Evolutionary conservation across 805 yeast species (phyloP).

Genomic region (Saccharomycopsis olivae): DNA sequence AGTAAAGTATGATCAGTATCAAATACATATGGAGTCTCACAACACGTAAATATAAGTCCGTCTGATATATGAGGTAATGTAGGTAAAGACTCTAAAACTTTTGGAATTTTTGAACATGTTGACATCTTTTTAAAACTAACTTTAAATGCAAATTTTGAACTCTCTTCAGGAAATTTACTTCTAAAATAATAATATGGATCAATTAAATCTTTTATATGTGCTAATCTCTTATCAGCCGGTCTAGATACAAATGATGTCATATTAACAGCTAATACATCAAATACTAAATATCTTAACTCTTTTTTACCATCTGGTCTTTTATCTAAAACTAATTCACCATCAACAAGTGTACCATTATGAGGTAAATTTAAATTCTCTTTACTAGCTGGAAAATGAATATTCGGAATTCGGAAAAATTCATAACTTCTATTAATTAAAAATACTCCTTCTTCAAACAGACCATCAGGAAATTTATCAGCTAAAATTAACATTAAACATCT

Average conservation of each 20-base stretch:
- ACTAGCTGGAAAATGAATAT: slow-evolving; percentile 69
- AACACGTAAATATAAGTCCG: slow-evolving; percentile 89
- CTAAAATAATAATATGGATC: slow-evolving; percentile 73
- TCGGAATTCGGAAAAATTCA: slow-evolving; percentile 72
- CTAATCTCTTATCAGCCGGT: slow-evolving; percentile 70
- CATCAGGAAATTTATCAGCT: slow-evolving; percentile 38
- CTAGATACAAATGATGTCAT: slow-evolving; percentile 61
- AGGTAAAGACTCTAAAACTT: slow-evolving; percentile 62
- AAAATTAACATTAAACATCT: slow-evolving; percentile 68
- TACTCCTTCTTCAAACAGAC: slow-evolving; percentile 75
- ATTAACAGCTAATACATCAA: slow-evolving; percentile 83
- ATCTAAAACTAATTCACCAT: slow-evolving; percentile 86
- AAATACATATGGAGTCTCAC: slow-evolving; percentile 72
- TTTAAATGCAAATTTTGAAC: slow-evolving; percentile 72
- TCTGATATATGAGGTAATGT: slow-evolving; percentile 81
- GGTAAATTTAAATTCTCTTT: slow-evolving; percentile 39
- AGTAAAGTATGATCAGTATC: slow-evolving; percentile 83
- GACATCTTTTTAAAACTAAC: slow-evolving; percentile 84
- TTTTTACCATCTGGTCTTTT: slow-evolving; percentile 41
- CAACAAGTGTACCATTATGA: slow-evolving; percentile 83
- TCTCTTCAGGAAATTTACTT: slow-evolving; percentile 58
- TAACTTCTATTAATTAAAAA: slow-evolving; percentile 84
- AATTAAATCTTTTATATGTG: slow-evolving; percentile 75
- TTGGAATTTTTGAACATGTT: slow-evolving; percentile 64
- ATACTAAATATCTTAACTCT: slow-evolving; percentile 73